phyloP scores from a whole-genome alignment of 352 stramenopile species.

The Phytophthora sp. region DNA sequence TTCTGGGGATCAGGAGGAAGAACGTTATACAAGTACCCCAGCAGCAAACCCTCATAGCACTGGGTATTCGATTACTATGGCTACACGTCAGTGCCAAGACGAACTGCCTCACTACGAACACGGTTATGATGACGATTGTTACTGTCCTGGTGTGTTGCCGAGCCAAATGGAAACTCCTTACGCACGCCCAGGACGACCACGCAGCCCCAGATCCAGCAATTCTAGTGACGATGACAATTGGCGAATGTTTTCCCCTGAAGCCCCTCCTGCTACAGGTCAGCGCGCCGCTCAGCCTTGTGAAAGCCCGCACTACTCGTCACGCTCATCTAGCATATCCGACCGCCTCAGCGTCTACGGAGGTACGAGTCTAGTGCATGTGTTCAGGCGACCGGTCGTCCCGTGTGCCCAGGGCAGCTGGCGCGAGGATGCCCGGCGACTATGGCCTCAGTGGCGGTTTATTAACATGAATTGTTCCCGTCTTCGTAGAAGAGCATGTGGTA shows the following conservation, averaged over 20 bases:
- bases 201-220: conserved; percentile 30
- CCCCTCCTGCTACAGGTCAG: conserved; percentile 16
- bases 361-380: conserved; percentile 34
- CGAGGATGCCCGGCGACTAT: conserved; percentile 8
- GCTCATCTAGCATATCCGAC: conserved; percentile 63
- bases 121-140: conserved; percentile 38
- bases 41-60: conserved; percentile 9
- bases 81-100: conserved; percentile 33
- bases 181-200: not conserved
- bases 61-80: conserved; percentile 42
- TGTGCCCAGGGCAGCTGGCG: conserved; percentile 15
- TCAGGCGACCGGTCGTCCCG: conserved; percentile 15
- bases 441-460: conserved; percentile 19
- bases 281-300: conserved; percentile 39
- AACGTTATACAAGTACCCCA: conserved; percentile 11
- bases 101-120: conserved; percentile 35
- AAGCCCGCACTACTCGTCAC: conserved; percentile 72
- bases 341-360: conserved; percentile 59
- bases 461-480: conserved; percentile 27
- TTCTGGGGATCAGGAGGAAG: conserved; percentile 19
- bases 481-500: conserved; percentile 39
- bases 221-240: conserved; percentile 47
- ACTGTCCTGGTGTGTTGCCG: conserved; percentile 33
- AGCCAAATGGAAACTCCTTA: conserved; percentile 19
- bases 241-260: conserved; percentile 23